These are phyloP conservation scores for Polytolypa hystricis DNA, from an alignment of 2,329 filamentous ascomycete species.

Conservation along the genomic window DNA sequence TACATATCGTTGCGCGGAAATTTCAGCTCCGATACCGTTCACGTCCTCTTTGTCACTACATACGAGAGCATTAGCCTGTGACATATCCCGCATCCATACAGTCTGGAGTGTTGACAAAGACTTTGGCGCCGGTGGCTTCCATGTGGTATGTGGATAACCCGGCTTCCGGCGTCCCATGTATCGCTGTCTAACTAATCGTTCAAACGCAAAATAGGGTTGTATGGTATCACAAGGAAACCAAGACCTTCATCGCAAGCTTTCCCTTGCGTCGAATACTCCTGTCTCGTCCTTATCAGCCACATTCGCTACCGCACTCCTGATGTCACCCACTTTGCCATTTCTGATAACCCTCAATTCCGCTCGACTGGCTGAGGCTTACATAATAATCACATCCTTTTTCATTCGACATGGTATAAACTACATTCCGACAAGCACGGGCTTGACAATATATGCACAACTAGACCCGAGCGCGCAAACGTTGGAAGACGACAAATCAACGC, in stretches of 20 bases:
- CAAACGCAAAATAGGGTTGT: constrained; percentile 11
- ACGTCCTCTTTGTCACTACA: constrained; percentile 12
- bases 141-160: constrained; percentile 12
- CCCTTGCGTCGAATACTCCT: constrained; percentile 13
- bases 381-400: constrained; percentile 16
- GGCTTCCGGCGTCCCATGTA: not conserved
- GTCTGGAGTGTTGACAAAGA: constrained; percentile 15
- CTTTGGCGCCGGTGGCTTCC: constrained; percentile 14
- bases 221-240: constrained; percentile 17
- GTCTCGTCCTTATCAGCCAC: constrained; percentile 15
- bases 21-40: constrained; percentile 10
- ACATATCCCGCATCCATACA: constrained; percentile 13
- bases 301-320: constrained; percentile 15
- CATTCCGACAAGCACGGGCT: constrained; percentile 16
- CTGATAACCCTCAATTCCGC: constrained; percentile 16
- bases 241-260: constrained; percentile 11
- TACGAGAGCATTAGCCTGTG: constrained; percentile 8
- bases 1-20: constrained; percentile 11
- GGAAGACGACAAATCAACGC: constrained; percentile 16
- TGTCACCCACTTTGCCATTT: constrained; percentile 13
- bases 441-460: constrained; percentile 17
- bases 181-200: not conserved
- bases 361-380: constrained; percentile 17
- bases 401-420: constrained; percentile 15
- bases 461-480: constrained; percentile 14